Conservation (phyloP, 75 land plant species). For the Pseudotsuga menziesii region DNA sequence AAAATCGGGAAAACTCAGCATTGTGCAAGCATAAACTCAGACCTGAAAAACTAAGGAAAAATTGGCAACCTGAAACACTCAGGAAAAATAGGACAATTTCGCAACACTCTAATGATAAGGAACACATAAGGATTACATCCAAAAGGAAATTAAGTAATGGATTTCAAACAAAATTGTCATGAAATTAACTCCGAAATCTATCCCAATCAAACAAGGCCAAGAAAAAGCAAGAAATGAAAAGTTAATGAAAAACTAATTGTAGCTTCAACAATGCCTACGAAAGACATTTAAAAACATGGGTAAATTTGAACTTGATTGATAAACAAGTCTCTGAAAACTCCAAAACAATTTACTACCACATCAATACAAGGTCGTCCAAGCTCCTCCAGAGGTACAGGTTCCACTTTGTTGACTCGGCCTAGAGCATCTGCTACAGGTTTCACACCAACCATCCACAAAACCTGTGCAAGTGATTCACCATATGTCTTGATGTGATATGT, state of each 20-base stretch:
- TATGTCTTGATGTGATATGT: constrained; percentile 99
- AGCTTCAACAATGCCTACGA: background rate
- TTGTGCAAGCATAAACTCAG: no score
- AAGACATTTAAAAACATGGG: background rate
- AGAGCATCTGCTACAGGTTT: constrained; percentile 93
- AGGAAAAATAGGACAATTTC: no score
- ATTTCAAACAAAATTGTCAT: background rate
- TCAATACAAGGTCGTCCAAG: constrained; percentile 96
- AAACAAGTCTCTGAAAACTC: constrained; percentile 98
- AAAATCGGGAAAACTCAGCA: no score
- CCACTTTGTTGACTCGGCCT: constrained; percentile 94
- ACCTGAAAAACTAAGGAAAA: no score
- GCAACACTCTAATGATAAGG: background rate
- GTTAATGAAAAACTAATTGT: background rate
- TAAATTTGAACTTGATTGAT: constrained; percentile 82
- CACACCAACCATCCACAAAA: constrained; percentile 96
- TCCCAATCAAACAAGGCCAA: background rate
- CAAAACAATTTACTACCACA: constrained; percentile 99
- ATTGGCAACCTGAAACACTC: no score
- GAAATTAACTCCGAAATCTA: background rate
- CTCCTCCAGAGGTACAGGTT: constrained; percentile 88
- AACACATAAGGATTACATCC: background rate
- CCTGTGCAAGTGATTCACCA: constrained; percentile 99
- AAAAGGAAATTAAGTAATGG: no score
- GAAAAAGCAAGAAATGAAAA: background rate